Evolutionary conservation across 2,329 filamentous ascomycete species (phyloP).

Genomic region (Fusarium protoensiforme): DNA sequence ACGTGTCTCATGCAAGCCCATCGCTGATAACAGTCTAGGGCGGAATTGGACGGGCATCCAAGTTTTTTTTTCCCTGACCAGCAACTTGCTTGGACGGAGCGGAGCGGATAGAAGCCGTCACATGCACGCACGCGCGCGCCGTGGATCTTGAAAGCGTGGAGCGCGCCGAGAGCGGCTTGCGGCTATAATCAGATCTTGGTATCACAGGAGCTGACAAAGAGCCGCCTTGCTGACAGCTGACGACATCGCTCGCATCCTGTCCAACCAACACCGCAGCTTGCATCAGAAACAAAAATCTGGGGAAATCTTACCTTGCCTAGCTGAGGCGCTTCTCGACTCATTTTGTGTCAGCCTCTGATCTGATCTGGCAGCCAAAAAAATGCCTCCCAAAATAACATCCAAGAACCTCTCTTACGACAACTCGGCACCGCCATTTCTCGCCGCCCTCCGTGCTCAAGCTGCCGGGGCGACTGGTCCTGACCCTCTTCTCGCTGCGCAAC

Average conservation of each 20-base stretch:
- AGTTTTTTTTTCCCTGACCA: constrained; percentile 1
- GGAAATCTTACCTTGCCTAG: background rate
- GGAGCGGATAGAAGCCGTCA: background rate
- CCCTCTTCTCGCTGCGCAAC: constrained; percentile 60
- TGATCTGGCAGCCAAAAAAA: constrained; percentile 38
- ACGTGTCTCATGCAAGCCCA: constrained; percentile 23
- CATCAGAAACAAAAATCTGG: background rate
- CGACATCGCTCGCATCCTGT: constrained; percentile 8
- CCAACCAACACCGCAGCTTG: constrained; percentile 17
- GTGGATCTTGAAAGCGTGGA: constrained; percentile 16
- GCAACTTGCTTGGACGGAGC: background rate
- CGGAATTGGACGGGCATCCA: background rate
- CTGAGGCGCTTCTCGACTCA: background rate
- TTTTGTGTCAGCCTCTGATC: constrained; percentile 4
- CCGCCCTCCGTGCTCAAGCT: constrained; percentile 64
- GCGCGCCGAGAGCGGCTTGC: constrained; percentile 1
- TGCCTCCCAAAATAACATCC: constrained; percentile 72
- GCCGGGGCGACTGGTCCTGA: constrained; percentile 62
- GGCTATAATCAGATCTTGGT: constrained; percentile 2
- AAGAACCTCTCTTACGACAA: constrained; percentile 77
- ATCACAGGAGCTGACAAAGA: constrained; percentile 28
- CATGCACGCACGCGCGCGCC: constrained; percentile 2
- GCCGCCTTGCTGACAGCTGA: constrained; percentile 12
- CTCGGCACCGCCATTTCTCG: constrained; percentile 70
- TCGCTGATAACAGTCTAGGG: constrained; percentile 23